Evolutionary conservation across 2,329 filamentous ascomycete genomes (phyloP), one percentile per base, ranked within the genome.

Genomic region (Trichoderma sp.): DNA sequence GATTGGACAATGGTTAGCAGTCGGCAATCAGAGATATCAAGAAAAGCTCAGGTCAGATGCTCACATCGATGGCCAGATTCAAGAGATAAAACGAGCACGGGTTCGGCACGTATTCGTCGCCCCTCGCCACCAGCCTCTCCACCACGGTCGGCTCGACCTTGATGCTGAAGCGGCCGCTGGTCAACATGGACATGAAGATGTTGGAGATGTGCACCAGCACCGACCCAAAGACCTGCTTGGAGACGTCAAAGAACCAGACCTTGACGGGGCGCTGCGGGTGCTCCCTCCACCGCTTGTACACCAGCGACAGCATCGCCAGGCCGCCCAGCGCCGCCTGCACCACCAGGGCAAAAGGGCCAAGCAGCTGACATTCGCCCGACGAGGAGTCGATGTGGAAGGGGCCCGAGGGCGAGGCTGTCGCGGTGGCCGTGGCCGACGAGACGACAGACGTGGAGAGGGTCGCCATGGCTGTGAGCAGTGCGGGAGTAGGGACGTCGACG

Each of bases 161-260:
- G 37, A 93, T 86, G 68, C 87, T 88, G 75, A 98, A 91, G 75
- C 92, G 89, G 3, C 94, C 94, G 66, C 92, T 95, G 1, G 93
- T 96, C 73, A 99, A 86, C 92, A 98, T 93, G 58, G 93, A 96
- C 91, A 99, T 97, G 79, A 97, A 89, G 65, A 99, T 86, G 77
- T 99, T 99, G 73, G 94, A 92, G 55, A 95, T 85, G 81, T 99
- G 96, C 39, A 97, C 89, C 78, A 99, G 85, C 56, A 94, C 90
- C 34, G 94, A 96, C 26, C 96, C 96, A 76, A 98, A 92, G 66
- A 99, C 93, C 83, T 99, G 96, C 83, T 99, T 99, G 37, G 93
- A 97, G 28, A 90, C 96, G 77, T 99, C 96, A 79, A 98, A 99
- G 79, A 92, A 94, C 95, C 96, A 99, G 73, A 99, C 94, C 85